Base-by-base conservation (phyloP, 805 yeast genomes). In the Grigorovia yakushimaensis region DNA sequence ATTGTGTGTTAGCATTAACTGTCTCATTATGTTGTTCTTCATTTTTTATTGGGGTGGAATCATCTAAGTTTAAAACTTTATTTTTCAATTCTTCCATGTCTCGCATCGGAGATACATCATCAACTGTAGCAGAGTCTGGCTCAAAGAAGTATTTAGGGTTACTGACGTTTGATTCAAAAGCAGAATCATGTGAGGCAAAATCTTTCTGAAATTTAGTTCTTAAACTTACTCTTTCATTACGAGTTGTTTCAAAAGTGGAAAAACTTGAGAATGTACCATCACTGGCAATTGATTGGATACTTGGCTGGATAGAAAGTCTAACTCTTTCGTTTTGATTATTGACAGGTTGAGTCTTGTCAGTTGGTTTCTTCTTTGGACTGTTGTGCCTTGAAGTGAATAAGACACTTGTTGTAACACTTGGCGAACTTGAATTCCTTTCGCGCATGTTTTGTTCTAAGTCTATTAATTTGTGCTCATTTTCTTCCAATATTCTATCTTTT, bases 1-100 rank as follows among this genome's bases (percentile, higher is more conserved):
- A 43, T 88, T 72, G 56, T 82, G 86, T 48, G 18, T 57, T 39
- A 20, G 44, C 45, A 18, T 51, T 46, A 2, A 37, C 22, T 11
- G 22, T 35, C 27, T 24, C 30, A 10, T 22, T 38, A 44, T 5
- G 5, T 20, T 37, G 23, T 27, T 44, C 42, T 38, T 27, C 42
- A 5, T 8, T 10, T 39, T 30, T 44, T 5, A 11, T 18, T 27
- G 42, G 46, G 3, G 36, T 27, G 13, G 42, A 10, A 8, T 38
- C 46, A 8, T 46, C 43, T 17, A 46, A 41, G 11, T 54, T 53
- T n/a, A 63, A 47, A 41, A 64, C 62, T 45, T 59, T 58, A 42
- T 57, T 59, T 42, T 60, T 62, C 39, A 64, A 50, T 33, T 51
- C 54, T 27, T 64, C 65, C 13, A 64, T 52, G 45, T 64, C 59